Percentiles rank a stretch among this genome's conserved stretches.
These are phyloP conservation scores for Saccharomycopsis amapae DNA, from an alignment of 805 yeast genomes.

Conservation along the genomic window DNA sequence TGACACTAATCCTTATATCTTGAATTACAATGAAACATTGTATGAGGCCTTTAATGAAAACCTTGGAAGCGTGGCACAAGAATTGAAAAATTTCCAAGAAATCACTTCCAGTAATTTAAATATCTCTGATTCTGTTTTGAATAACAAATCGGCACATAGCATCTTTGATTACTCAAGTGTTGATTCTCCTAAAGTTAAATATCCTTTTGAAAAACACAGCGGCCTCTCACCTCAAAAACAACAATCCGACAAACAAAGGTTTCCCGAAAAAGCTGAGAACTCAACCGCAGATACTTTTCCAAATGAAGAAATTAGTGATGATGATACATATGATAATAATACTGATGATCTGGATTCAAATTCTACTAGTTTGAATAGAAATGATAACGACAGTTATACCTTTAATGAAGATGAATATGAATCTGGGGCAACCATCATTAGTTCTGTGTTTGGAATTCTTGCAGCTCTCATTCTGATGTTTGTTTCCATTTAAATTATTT, in stretches of 20 bases:
- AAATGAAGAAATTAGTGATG: not conserved
- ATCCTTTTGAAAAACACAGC: too few relatives aligned
- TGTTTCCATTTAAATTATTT: too few relatives aligned
- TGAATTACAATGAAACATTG: constrained; percentile 1
- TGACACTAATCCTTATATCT: constrained; percentile 8
- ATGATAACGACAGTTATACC: too few relatives aligned
- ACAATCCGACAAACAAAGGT: not conserved
- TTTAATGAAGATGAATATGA: too few relatives aligned
- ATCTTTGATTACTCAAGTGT: not conserved
- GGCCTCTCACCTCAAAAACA: too few relatives aligned
- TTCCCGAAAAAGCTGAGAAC: not conserved
- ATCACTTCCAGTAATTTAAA: not conserved
- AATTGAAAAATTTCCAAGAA: not conserved
- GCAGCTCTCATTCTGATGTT: too few relatives aligned
- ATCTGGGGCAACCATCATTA: too few relatives aligned
- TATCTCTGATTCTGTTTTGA: not conserved
- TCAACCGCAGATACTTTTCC: not conserved
- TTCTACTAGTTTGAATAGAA: too few relatives aligned
- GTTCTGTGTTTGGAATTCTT: too few relatives aligned
- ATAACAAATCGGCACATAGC: not conserved
- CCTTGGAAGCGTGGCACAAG: not conserved
- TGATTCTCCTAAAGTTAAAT: too few relatives aligned
- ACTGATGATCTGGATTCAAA: too few relatives aligned
- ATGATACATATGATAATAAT: not conserved
- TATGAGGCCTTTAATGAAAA: constrained; percentile 1